A percentile compares a stretch with the other conserved stretches of the same genome.
Evolutionary conservation across 441 rosid species (phyloP).

Genomic region (Euphorbia schlechtendalii): DNA sequence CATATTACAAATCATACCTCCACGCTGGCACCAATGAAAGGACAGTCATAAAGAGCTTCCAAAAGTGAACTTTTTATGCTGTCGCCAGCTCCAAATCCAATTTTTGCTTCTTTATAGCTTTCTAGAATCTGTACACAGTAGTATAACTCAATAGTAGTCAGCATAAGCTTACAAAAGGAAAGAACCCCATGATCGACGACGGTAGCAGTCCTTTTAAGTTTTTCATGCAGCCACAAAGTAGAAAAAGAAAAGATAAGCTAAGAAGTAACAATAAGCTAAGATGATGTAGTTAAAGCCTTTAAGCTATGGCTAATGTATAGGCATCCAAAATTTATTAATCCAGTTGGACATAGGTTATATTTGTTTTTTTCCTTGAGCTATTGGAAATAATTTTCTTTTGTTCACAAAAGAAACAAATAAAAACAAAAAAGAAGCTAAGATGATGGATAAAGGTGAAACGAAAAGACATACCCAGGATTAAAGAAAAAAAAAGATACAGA

Average conservation of each 20-base stretch:
- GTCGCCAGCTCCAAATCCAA: constrained; percentile 88
- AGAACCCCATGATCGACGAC: too few species aligned
- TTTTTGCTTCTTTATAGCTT: constrained; percentile 65
- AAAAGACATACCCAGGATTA: background rate
- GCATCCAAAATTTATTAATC: too few species aligned
- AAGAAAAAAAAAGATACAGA: background rate
- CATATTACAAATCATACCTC: constrained; percentile 44
- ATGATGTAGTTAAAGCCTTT: background rate
- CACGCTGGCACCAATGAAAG: constrained; percentile 65
- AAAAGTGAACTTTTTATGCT: constrained; percentile 52
- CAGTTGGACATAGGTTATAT: too few species aligned
- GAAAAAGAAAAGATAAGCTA: background rate
- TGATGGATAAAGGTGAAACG: too few species aligned
- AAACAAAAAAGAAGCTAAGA: background rate
- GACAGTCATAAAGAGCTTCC: constrained; percentile 74
- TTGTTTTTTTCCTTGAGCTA: too few species aligned
- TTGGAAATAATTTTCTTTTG: too few species aligned
- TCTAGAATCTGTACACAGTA: constrained; percentile 51
- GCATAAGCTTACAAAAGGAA: background rate
- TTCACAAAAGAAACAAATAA: background rate
- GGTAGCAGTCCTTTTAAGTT: too few species aligned
- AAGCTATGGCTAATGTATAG: too few species aligned
- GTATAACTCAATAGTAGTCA: constrained; percentile 11
- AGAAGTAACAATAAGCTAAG: background rate
- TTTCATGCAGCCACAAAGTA: constrained; percentile 9